These are phyloP conservation scores for Cardamine chenopodiifolia DNA, from an alignment of 345 rosid genomes.

Conservation along the genomic window DNA sequence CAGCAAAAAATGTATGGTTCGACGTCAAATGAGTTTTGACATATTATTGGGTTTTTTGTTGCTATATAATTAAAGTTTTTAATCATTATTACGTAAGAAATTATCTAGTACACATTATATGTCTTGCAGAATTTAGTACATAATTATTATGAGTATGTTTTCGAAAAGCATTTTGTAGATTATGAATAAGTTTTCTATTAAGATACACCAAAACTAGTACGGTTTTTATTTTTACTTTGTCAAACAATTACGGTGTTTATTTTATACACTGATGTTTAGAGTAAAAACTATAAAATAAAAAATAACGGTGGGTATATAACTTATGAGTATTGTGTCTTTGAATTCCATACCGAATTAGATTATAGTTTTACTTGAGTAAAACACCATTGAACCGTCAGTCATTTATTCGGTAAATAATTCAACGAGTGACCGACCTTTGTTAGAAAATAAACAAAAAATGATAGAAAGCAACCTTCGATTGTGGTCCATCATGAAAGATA, in stretches of 20 bases:
- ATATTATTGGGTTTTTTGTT: background rate
- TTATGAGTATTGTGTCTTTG: background rate
- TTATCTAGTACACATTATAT: background rate
- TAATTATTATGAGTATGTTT: background rate
- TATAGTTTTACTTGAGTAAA: background rate
- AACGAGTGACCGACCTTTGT: background rate
- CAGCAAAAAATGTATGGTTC: constrained; percentile 16
- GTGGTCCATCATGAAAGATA: constrained; percentile 47
- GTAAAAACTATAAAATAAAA: background rate
- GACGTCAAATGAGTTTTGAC: constrained; percentile 5
- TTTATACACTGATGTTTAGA: background rate
- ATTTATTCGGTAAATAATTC: background rate
- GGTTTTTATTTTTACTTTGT: background rate
- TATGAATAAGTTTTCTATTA: background rate
- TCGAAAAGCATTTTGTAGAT: background rate
- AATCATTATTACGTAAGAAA: constrained; percentile 8
- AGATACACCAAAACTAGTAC: background rate
- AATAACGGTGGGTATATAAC: background rate
- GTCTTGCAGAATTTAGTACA: constrained; percentile 1
- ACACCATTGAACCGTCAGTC: background rate
- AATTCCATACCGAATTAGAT: background rate
- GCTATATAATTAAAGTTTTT: background rate
- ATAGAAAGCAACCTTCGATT: constrained; percentile 39
- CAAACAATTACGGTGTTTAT: background rate
- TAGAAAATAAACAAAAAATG: background rate